These are phyloP conservation scores for Euphorbia pulcherrima DNA, from an alignment of 345 rosid species.

Conservation along the genomic window DNA sequence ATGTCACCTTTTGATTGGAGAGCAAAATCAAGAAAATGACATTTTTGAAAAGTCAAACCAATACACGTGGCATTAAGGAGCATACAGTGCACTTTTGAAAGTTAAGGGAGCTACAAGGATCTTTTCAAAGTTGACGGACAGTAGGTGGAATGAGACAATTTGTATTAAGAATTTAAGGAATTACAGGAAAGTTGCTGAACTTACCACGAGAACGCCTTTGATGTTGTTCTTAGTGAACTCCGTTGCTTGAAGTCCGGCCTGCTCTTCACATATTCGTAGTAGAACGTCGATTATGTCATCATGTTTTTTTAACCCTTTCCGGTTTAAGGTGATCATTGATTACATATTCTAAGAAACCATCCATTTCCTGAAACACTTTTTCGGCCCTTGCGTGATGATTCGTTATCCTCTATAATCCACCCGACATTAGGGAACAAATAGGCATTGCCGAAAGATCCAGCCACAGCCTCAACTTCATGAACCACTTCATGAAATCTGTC, in stretches of 20 bases:
- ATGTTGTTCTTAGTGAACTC: constrained; percentile 14
- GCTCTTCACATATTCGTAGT: constrained; percentile 15
- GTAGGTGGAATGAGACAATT: not conserved
- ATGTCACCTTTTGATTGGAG: too few relatives aligned
- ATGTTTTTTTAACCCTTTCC: constrained; percentile 10
- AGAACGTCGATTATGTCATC: constrained; percentile 29
- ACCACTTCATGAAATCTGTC: constrained; percentile 29
- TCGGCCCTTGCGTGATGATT: constrained; percentile 38
- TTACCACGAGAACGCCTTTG: constrained; percentile 33
- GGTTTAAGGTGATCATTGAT: constrained; percentile 42
- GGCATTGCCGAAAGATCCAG: constrained; percentile 27
- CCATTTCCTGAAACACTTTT: constrained; percentile 32
- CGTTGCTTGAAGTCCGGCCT: not conserved
- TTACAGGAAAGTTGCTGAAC: not conserved
- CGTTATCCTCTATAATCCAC: constrained; percentile 34
- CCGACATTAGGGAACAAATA: constrained; percentile 41
- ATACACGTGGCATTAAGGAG: too few relatives aligned
- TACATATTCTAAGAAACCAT: constrained; percentile 31
- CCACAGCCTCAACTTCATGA: constrained; percentile 21
- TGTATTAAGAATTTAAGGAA: not conserved
- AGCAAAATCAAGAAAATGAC: too few relatives aligned
- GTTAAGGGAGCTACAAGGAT: too few relatives aligned
- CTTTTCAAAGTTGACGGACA: too few relatives aligned
- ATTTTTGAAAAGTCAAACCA: too few relatives aligned
- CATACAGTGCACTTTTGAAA: too few relatives aligned